A percentile compares a stretch with the other conserved stretches of the same genome.
Evolutionary conservation across 2,329 filamentous ascomycete species (phyloP).

Genomic region (Ophiostoma perfectum): DNA sequence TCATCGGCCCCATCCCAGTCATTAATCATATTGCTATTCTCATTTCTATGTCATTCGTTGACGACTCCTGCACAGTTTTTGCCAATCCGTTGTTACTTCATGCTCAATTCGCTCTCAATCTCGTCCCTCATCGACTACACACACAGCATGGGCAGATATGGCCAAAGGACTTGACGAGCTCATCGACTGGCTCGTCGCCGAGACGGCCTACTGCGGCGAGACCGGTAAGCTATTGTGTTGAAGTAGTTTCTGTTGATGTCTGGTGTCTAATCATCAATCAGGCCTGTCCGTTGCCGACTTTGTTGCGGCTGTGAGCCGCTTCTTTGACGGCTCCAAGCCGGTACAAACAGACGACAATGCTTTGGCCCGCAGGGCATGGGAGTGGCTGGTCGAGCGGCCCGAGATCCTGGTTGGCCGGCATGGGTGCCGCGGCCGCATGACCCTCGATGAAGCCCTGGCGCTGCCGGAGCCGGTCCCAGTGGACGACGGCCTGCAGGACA

Average conservation of each 20-base stretch:
- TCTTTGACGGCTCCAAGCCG: slow-evolving; percentile 17
- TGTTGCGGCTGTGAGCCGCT: slow-evolving; percentile 26
- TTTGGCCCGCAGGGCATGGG: slow-evolving; percentile 40
- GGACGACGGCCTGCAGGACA: neutral
- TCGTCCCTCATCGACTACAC: no score
- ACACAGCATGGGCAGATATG: slow-evolving; percentile 28
- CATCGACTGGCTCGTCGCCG: slow-evolving; percentile 41
- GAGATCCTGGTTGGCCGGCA: slow-evolving; percentile 39
- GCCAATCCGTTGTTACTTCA: neutral
- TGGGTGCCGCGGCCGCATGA: slow-evolving; percentile 36
- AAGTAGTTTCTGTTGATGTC: neutral
- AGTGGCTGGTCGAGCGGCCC: slow-evolving; percentile 37
- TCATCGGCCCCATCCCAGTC: neutral
- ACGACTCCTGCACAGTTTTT: neutral
- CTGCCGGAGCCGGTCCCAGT: slow-evolving; percentile 28
- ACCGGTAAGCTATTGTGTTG: slow-evolving; percentile 35
- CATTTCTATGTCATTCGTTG: neutral
- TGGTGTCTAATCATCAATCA: slow-evolving; percentile 7
- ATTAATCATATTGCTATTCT: neutral
- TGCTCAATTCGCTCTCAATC: neutral
- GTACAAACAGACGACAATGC: slow-evolving; percentile 17
- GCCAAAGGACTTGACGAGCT: slow-evolving; percentile 41
- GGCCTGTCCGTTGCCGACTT: slow-evolving; percentile 28
- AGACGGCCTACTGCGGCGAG: slow-evolving; percentile 42
- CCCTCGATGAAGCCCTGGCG: slow-evolving; percentile 38